A percentile compares a stretch with the other conserved stretches of the same genome.
These are phyloP conservation scores for Dittrichia graveolens DNA, from an alignment of 129 eudicot genomes.

Conservation along the genomic window DNA sequence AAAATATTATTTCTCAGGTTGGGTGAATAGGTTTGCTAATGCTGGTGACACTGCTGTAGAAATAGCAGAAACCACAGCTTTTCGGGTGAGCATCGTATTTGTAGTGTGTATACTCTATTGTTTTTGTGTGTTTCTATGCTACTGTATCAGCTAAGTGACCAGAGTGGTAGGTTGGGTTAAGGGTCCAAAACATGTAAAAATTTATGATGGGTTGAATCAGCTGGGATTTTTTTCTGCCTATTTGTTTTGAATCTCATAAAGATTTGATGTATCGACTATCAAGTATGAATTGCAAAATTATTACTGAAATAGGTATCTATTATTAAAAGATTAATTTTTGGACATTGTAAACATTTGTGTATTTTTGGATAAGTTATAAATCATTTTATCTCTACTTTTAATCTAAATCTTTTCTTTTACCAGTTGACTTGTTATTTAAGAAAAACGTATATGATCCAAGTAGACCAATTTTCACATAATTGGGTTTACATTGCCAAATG, in stretches of 20 bases:
- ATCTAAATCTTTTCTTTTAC: neutral
- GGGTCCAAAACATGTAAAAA: neutral
- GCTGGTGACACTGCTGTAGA: slow-evolving; percentile 99
- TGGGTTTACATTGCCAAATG: neutral
- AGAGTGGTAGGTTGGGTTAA: neutral
- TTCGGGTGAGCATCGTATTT: slow-evolving; percentile 53
- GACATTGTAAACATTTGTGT: too few species aligned
- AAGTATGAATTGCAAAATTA: neutral
- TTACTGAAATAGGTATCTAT: neutral
- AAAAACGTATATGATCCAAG: neutral
- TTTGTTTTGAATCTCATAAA: neutral
- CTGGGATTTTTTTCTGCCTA: neutral
- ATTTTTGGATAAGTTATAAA: neutral
- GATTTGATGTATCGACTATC: neutral
- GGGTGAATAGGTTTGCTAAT: slow-evolving; percentile 97
- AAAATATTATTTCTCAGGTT: slow-evolving; percentile 54
- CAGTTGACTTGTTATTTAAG: neutral
- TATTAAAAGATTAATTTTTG: too few species aligned
- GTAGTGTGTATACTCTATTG: neutral
- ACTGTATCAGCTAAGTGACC: neutral
- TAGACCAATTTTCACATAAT: neutral
- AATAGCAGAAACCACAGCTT: slow-evolving; percentile 91
- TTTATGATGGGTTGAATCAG: neutral
- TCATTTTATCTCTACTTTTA: neutral
- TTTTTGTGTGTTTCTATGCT: slow-evolving; percentile 1